phyloP scores from a whole-genome alignment of 2,329 filamentous ascomycete species.

The Hymenotorrendiella dingleyae region DNA sequence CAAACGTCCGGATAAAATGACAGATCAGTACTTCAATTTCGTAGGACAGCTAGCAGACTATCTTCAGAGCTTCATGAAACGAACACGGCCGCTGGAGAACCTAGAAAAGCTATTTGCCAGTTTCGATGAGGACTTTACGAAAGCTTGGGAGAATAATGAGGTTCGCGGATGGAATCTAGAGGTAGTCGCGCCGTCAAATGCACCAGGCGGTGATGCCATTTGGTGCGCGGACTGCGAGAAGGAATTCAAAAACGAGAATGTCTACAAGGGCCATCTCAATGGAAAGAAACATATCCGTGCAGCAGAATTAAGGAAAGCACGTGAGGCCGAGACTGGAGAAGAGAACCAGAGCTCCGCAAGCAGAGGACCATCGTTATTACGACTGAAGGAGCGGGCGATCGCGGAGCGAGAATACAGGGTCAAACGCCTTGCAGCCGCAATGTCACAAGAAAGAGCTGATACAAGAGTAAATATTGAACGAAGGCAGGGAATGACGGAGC shows the following conservation, averaged over 20 bases:
- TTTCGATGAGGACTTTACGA: slow-evolving; percentile 80
- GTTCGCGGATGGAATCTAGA: slow-evolving; percentile 73
- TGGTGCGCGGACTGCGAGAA: slow-evolving; percentile 93
- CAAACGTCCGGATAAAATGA: slow-evolving; percentile 78
- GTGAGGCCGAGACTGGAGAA: slow-evolving; percentile 35
- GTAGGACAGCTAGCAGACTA: slow-evolving; percentile 75
- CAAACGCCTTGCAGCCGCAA: slow-evolving; percentile 70
- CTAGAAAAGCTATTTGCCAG: slow-evolving; percentile 68
- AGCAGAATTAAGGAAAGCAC: slow-evolving; percentile 57
- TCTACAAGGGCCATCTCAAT: slow-evolving; percentile 81
- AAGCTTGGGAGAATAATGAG: slow-evolving; percentile 73
- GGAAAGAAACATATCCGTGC: slow-evolving; percentile 92
- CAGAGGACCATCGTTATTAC: slow-evolving; percentile 31
- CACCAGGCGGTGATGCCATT: slow-evolving; percentile 53
- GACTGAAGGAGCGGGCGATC: slow-evolving; percentile 81
- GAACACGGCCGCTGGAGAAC: slow-evolving; percentile 81
- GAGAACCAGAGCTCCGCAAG: slow-evolving; percentile 23
- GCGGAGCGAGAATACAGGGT: slow-evolving; percentile 84
- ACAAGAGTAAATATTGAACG: slow-evolving; percentile 93
- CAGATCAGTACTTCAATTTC: slow-evolving; percentile 88
- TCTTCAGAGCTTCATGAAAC: slow-evolving; percentile 79
- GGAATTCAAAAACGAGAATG: slow-evolving; percentile 91
- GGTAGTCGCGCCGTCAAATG: slow-evolving; percentile 17
- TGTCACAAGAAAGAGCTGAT: slow-evolving; percentile 82
- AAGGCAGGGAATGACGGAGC: slow-evolving; percentile 94